Percentiles rank a stretch among this genome's conserved stretches.
These are phyloP conservation scores for Lachnellula cervina DNA, from an alignment of 2,329 filamentous ascomycete genomes.

Conservation along the genomic window DNA sequence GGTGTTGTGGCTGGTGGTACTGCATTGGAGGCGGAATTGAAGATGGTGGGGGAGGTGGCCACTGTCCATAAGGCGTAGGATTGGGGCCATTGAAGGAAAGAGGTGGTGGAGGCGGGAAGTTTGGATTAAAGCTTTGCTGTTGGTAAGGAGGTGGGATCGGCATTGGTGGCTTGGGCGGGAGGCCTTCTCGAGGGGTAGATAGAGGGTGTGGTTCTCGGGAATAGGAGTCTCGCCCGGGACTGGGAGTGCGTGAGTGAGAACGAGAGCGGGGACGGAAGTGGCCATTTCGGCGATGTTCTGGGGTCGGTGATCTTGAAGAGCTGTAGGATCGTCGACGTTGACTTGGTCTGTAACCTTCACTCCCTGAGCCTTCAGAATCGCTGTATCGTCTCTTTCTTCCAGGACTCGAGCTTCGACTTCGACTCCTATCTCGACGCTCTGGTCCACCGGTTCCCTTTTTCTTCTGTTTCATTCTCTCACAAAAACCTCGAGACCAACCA, in stretches of 20 bases:
- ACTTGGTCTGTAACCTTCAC: conserved; percentile 12
- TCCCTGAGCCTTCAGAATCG: conserved; percentile 23
- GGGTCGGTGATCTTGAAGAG: conserved; percentile 27
- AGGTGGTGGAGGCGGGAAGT: conserved; percentile 23
- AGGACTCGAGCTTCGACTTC: conserved; percentile 26
- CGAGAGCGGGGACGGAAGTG: conserved; percentile 6
- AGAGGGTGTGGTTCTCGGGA: conserved; percentile 1
- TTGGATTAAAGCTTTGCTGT: conserved; percentile 23
- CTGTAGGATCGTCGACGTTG: conserved; percentile 28
- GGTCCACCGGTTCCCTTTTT: conserved; percentile 24
- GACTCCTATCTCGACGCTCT: conserved; percentile 3
- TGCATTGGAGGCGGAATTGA: conserved; percentile 21
- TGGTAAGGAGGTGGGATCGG: conserved; percentile 12
- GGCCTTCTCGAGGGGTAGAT: conserved; percentile 4
- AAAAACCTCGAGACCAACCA: conserved; percentile 79
- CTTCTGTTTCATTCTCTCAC: conserved; percentile 69
- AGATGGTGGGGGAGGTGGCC: conserved; percentile 12
- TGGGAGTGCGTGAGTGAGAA: conserved; percentile 15
- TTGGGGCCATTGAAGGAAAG: conserved; percentile 7
- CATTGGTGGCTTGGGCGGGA: conserved; percentile 11
- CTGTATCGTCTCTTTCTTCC: conserved; percentile 26
- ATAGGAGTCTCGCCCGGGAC: conserved; percentile 8
- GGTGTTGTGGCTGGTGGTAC: conserved; percentile 17
- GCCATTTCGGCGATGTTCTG: conserved; percentile 12
- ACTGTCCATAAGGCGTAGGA: conserved; percentile 5